Conservation (phyloP, 2,329 filamentous ascomycete species). For the Penicillium sp. region DNA sequence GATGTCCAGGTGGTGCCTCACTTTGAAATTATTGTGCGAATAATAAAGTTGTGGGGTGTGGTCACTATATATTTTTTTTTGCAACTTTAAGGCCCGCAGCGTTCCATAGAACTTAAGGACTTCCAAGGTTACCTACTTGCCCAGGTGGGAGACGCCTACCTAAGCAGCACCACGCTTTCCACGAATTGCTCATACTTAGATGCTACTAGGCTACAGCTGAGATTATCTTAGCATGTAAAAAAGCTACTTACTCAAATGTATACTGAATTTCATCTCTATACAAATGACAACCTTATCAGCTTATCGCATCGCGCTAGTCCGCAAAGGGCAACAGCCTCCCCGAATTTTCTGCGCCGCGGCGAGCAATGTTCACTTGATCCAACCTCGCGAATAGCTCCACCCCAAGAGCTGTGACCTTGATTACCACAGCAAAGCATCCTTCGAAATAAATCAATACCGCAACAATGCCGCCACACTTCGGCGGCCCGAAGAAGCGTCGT, state of each 20-base stretch:
- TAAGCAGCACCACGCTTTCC: neutral
- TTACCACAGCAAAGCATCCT: constrained; percentile 1
- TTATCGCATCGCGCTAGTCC: constrained; percentile 23
- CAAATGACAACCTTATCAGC: constrained; percentile 16
- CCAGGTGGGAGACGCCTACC: neutral
- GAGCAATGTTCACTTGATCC: constrained; percentile 15
- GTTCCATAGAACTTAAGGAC: neutral
- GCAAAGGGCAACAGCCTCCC: constrained; percentile 14
- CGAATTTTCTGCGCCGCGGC: constrained; percentile 18
- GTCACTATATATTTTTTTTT: neutral
- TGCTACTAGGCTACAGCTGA: neutral
- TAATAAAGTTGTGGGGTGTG: neutral
- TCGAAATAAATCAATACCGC: neutral
- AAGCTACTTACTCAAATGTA: neutral
- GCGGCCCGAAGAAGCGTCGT: constrained; percentile 38
- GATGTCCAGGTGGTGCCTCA: neutral
- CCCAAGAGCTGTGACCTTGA: constrained; percentile 4
- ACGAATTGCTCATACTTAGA: neutral
- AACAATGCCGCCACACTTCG: constrained; percentile 30
- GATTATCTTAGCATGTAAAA: neutral
- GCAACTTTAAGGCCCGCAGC: neutral
- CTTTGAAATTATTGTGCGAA: neutral
- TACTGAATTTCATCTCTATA: neutral
- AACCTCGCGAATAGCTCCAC: constrained; percentile 13
- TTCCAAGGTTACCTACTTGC: too few species aligned